Evolutionary conservation across 176 grass and related monocot species (phyloP), one percentile per base, ranked within the genome.

Genomic region (Aegilops sharonensis): DNA sequence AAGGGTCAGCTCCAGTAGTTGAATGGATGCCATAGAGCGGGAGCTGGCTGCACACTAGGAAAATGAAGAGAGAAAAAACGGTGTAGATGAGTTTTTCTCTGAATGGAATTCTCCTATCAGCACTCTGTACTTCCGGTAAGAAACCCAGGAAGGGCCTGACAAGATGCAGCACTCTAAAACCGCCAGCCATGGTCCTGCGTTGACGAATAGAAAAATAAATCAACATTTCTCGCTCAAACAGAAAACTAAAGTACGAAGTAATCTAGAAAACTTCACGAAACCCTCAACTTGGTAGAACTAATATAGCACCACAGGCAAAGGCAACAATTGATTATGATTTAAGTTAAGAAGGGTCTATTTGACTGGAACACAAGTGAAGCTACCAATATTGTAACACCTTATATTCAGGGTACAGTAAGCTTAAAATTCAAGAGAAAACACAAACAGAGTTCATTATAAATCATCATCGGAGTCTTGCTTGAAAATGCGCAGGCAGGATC

Each of bases 11-110:
- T 67, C 96, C 96, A 69, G 93, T 98, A 6, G 96, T 98, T 5
- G 93, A 95, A 87, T 98, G 96, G 36, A 98, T 98, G 79, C 92
- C 96, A 89, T 98, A 98, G 36, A 98, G 91, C 4, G 96, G 96
- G 32, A 98, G 91, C 79, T 98, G 96, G 54, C 93, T 95, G 93
- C 96, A 98, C 21, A 98, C 96, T 57, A 98, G 86, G 78, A 94
- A 98, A 80, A 98, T 98, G 79, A 98, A 98, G 56, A 98, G 91
- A n/a, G 93, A 88, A 50, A 98, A 94, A 60, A 98, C 92, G 0
- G 96, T 98, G 84, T 98, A 95, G 78, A 98, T 98, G 68, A 93
- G 83, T 85, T 98, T 95, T 57, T 94, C 96, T 75, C 93, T 91
- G 81, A 98, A 98, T 60, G 93, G 93, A 86, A 95, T 98, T 88